Conservation (phyloP, 2,329 filamentous ascomycete species). For the Aspergillus caelatus region DNA sequence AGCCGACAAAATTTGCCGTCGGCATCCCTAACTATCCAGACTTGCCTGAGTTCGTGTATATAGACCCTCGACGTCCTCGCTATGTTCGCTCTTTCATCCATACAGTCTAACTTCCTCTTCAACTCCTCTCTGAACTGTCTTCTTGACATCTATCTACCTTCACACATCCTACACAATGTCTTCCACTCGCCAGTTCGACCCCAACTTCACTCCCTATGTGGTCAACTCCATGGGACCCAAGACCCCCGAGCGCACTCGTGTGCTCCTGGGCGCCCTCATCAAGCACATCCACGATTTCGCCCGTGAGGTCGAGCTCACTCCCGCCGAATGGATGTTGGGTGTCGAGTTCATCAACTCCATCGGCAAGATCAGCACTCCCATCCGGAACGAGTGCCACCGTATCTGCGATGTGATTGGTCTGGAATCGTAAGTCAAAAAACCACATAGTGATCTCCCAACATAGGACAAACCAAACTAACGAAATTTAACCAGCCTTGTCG, state of each 20-base stretch:
- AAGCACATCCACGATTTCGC: slow-evolving; percentile 77
- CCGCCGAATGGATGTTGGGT: slow-evolving; percentile 76
- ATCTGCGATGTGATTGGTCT: slow-evolving; percentile 74
- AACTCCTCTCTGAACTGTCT: neutral
- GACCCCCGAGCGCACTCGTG: slow-evolving; percentile 64
- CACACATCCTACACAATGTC: slow-evolving; percentile 20
- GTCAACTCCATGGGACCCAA: slow-evolving; percentile 74
- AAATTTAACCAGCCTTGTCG: slow-evolving; percentile 60
- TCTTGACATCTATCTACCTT: neutral
- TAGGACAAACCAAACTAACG: slow-evolving; percentile 28
- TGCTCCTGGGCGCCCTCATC: slow-evolving; percentile 67
- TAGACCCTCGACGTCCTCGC: slow-evolving; percentile 18
- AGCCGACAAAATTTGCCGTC: slow-evolving; percentile 30
- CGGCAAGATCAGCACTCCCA: slow-evolving; percentile 68
- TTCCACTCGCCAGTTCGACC: slow-evolving; percentile 54
- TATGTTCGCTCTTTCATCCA: neutral
- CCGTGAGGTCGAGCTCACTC: slow-evolving; percentile 74
- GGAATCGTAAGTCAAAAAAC: slow-evolving; percentile 53
- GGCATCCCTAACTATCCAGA: slow-evolving; percentile 11
- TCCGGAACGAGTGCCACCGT: slow-evolving; percentile 73
- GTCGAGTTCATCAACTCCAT: slow-evolving; percentile 76
- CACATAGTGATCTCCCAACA: neutral
- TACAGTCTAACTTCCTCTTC: neutral
- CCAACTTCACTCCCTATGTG: slow-evolving; percentile 74
- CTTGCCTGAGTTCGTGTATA: slow-evolving; percentile 18